A percentile compares a stretch with the other conserved stretches of the same genome.
Conservation (phyloP, 169 alveolate genomes). For the Besnoitia besnoiti region DNA sequence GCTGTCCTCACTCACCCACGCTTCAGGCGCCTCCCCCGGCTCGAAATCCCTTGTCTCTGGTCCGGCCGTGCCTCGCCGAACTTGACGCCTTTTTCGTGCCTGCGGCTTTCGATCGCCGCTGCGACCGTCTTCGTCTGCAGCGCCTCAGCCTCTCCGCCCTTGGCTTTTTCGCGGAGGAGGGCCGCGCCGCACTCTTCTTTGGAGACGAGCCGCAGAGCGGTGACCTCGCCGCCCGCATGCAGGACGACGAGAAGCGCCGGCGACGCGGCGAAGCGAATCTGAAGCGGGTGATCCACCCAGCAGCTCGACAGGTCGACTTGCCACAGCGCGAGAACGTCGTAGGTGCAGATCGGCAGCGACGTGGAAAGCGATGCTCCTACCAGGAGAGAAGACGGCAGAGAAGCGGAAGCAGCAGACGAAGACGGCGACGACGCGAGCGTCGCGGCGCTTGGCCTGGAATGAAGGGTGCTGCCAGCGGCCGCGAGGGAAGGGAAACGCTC, state of each 20-base stretch:
- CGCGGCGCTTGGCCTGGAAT: too few relatives aligned
- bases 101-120: neutral
- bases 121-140: neutral
- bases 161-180: neutral
- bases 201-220: conserved; percentile 8
- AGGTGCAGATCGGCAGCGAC: neutral
- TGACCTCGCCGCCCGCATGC: conserved; percentile 14
- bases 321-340: conserved; percentile 30
- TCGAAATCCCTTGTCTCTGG: neutral
- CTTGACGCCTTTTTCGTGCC: neutral
- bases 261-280: conserved; percentile 1
- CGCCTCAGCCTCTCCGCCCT: neutral
- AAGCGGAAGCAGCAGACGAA: neutral
- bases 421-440: neutral
- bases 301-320: conserved; percentile 26
- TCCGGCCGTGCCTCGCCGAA: neutral
- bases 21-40: neutral
- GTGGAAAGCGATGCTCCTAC: neutral
- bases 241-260: neutral
- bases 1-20: too few relatives aligned
- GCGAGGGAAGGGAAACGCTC: too few relatives aligned
- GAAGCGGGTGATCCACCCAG: conserved; percentile 31
- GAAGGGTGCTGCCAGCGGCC: too few relatives aligned
- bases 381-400: neutral
- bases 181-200: neutral